Evolutionary conservation across 257 asterid genomes (phyloP), one percentile per base, ranked within the genome.

Genomic region (Sherardia arvensis): DNA sequence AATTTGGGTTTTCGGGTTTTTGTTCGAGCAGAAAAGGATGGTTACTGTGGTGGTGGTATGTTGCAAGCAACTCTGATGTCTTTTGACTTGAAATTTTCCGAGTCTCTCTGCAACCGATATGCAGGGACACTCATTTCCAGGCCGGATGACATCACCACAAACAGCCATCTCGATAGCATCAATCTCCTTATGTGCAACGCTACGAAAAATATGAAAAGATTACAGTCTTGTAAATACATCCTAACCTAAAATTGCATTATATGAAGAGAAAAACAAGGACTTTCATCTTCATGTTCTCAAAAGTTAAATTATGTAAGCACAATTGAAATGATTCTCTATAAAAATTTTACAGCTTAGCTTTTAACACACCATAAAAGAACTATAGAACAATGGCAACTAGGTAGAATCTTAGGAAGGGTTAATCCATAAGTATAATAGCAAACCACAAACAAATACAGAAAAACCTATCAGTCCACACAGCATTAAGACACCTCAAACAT

Each of bases 131-230:
- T 86, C 87, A 17, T 90, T 85, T 76, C 95, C 96, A 20, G 97
- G 97, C 67, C 97, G 82, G n/a, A 84, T 57, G n/a, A 87, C 93
- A 29, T 90, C 97, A 30, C 97, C 95, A 34, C 87, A 90, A 23
- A 90, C 96, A 11, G 96, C 96, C 97, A 90, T 90, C 80, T 90
- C 97, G 21, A 88, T 78, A 47, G 85, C 47, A 67, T 90, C 97
- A 4, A 91, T n/a, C 91, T 88, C 98, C 78, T 73, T 88, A 69
- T 83, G 95, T 91, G 83, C 69, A 75, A 64, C 20, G n/a, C 23
- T 67, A 47, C 18, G 51, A 53, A 27, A n/a, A 36, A 32, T 10
- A 36, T 20, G 6, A 34, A 26, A 63, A 18, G 26, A 14, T 20
- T 8, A 26, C 32, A 5, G 8, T 11, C 4, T 38, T 12, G 47